phyloP scores from a whole-genome alignment of 116 monocot species.

The Phalaenopsis hybrid region DNA sequence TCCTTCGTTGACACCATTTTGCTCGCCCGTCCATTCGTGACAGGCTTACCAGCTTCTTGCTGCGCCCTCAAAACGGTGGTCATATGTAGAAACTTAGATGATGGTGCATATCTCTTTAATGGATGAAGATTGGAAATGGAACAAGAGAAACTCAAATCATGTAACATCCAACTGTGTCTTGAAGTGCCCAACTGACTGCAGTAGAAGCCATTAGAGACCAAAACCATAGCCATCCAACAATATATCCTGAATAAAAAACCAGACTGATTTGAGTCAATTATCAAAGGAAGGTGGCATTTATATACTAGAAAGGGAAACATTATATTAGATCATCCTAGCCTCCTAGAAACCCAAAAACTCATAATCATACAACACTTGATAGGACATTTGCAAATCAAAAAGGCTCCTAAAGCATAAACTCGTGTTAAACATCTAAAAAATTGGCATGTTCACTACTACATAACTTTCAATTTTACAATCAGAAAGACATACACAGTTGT shows the following conservation, averaged over 20 bases:
- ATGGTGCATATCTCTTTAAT: slow-evolving; percentile 10
- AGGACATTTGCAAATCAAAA: too few relatives aligned
- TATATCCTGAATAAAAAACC: not conserved
- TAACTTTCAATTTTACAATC: too few relatives aligned
- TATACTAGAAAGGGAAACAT: too few relatives aligned
- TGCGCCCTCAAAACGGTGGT: slow-evolving; percentile 10
- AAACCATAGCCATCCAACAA: slow-evolving; percentile 37
- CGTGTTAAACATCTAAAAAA: too few relatives aligned
- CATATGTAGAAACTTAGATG: slow-evolving; percentile 9
- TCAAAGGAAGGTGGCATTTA: not conserved
- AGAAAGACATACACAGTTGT: too few relatives aligned
- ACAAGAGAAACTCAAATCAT: slow-evolving; percentile 38
- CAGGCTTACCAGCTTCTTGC: slow-evolving; percentile 30
- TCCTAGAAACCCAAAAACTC: too few relatives aligned
- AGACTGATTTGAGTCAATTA: not conserved
- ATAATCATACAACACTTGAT: too few relatives aligned
- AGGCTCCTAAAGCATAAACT: too few relatives aligned
- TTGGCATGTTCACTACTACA: too few relatives aligned
- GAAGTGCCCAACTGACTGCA: slow-evolving; percentile 12
- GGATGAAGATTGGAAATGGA: slow-evolving; percentile 23
- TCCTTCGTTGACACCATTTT: slow-evolving; percentile 65
- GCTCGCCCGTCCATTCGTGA: slow-evolving; percentile 41
- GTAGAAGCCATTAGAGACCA: slow-evolving; percentile 36
- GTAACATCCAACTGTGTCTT: not conserved
- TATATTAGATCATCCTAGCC: too few relatives aligned